Evolutionary conservation across 2,329 filamentous ascomycete genomes (phyloP), one percentile per base, ranked within the genome.

Genomic region (Colletotrichum sojae): DNA sequence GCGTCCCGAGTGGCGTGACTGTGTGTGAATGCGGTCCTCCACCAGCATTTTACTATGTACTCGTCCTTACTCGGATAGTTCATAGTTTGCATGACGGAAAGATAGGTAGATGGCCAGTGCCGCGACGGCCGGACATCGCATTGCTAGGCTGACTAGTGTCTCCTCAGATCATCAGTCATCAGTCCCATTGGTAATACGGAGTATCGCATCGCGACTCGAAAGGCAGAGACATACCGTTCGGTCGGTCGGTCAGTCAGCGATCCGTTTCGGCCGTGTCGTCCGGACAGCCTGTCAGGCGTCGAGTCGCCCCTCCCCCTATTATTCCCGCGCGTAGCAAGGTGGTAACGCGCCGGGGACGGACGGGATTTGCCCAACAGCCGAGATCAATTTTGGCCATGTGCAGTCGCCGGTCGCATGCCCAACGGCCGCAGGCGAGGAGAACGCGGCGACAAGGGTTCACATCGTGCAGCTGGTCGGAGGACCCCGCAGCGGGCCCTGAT

Each of bases 341-440:
- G 45, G 62, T 56, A 67, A 55, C 49, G 54, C 55, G 62, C 63
- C 63, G 55, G 55, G 55, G 55, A 45, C 36, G 48, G 56, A 27
- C 62, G 55, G 62, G 63, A 56, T 69, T 66, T 61, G 55, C 56
- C n/a, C 56, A 60, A 52, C 56, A 60, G 49, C 55, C 66, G 62
- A 67, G 51, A 61, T 56, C 62, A 36, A 36, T 36, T 36, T 36
- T 36, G 31, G 31, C 31, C 31, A 36, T 36, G 31, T 36, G 31
- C 10, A 10, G 31, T 36, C 31, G 31, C 31, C 10, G 31, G 31
- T 36, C 31, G 31, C 31, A 69, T 43, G 10, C 40, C 15, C 6
- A 15, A 43, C 40, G 40, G 13, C 13, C 40, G 12, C 13, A 43
- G 12, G 40, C 9, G 40, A 43, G 40, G 40, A 43, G 40, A 13